Percentiles rank a stretch among this genome's conserved stretches.
Evolutionary conservation across 148 eudicot species (phyloP).

Genomic region (Polygonum maritimum): DNA sequence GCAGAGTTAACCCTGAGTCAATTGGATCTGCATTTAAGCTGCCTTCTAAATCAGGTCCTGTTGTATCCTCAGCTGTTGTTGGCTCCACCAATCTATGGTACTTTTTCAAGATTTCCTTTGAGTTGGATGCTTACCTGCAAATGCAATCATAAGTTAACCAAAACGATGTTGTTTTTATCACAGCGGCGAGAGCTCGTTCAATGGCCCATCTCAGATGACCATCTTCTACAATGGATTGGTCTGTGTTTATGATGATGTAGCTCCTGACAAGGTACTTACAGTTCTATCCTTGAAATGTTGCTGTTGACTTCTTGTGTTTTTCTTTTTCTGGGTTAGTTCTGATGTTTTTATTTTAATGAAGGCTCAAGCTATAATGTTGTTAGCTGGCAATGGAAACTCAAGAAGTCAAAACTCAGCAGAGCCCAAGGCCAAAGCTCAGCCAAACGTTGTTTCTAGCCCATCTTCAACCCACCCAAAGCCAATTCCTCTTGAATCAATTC

Average conservation of each 20-base stretch:
- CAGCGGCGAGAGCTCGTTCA: constrained; percentile 28
- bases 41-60: constrained; percentile 13
- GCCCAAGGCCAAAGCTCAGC: constrained; percentile 19
- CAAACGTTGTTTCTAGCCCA: background rate
- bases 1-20: background rate
- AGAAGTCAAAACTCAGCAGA: constrained; percentile 3
- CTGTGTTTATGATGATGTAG: constrained; percentile 58
- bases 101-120: background rate
- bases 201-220: constrained; percentile 57
- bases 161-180: constrained; percentile 23
- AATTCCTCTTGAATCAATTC: background rate
- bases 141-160: background rate
- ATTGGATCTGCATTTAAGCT: constrained; percentile 9
- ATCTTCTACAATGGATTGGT: constrained; percentile 74
- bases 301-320: background rate
- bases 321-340: background rate
- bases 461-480: background rate
- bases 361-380: constrained; percentile 85
- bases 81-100: constrained; percentile 73
- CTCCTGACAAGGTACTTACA: constrained; percentile 56
- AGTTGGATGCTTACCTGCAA: background rate
- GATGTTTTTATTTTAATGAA: constrained; percentile 5
- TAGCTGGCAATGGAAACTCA: constrained; percentile 63
- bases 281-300: background rate
- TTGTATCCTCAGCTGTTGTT: constrained; percentile 30